A percentile compares a stretch with the other conserved stretches of the same genome.
Evolutionary conservation across 1,139 yeast species (phyloP).

Genomic region (Pneumocystis oryctolagi): DNA sequence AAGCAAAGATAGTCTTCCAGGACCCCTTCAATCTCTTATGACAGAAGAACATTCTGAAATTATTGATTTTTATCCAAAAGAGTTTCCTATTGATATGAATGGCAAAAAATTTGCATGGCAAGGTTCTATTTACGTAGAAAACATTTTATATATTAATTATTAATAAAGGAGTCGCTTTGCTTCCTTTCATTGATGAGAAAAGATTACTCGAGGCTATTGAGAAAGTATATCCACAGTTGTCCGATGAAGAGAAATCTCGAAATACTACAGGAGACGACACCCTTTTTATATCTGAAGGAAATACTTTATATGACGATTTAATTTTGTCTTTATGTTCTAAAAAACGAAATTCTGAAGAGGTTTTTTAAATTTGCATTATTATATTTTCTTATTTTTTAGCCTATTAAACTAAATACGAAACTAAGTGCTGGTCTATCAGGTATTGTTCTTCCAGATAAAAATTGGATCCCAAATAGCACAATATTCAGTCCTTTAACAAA

Average conservation of each 20-base stretch:
- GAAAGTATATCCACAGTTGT: conserved; percentile 45
- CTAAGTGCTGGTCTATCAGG: conserved; percentile 47
- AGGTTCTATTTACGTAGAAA: conserved; percentile 29
- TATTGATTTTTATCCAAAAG: conserved; percentile 80
- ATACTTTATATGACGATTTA: conserved; percentile 18
- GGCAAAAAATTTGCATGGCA: conserved; percentile 94
- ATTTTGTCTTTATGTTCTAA: conserved; percentile 15
- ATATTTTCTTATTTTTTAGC: conserved; percentile 19
- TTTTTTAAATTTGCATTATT: conserved; percentile 24
- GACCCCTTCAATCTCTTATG: conserved; percentile 72
- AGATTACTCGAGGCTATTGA: conserved; percentile 54
- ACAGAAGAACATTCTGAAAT: conserved; percentile 65
- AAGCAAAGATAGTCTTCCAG: conserved; percentile 85
- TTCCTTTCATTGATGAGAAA: conserved; percentile 81
- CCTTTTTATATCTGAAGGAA: conserved; percentile 20
- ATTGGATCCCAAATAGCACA: conserved; percentile 35
- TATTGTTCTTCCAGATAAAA: conserved; percentile 31
- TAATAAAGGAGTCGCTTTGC: conserved; percentile 40
- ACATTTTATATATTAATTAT: neutral
- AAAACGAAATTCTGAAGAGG: conserved; percentile 21
- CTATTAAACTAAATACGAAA: conserved; percentile 16
- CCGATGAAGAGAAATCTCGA: conserved; percentile 55
- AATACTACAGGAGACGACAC: conserved; percentile 32
- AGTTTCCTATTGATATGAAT: conserved; percentile 84
- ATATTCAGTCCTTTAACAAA: conserved; percentile 44